phyloP scores from a whole-genome alignment of 768 basidiomycete genomes.

The Suillus ampliporus region DNA sequence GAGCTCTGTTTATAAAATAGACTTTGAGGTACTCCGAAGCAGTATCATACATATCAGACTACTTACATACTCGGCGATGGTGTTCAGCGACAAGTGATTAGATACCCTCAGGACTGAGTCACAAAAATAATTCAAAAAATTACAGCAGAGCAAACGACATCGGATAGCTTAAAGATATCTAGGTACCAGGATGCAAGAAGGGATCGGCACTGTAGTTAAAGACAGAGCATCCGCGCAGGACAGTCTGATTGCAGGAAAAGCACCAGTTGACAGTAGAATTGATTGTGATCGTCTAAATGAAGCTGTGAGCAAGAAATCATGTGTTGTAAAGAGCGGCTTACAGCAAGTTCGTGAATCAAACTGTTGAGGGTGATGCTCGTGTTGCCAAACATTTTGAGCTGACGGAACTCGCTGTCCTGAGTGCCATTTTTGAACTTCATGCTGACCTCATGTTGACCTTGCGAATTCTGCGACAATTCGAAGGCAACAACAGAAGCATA shows the following conservation, averaged over 20 bases:
- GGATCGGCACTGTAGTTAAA: conserved; percentile 35
- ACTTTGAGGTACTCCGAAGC: too few species aligned
- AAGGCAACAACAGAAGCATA: conserved; percentile 75
- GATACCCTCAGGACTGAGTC: too few species aligned
- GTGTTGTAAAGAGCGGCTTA: conserved; percentile 8
- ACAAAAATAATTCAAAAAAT: too few species aligned
- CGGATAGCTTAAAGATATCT: too few species aligned
- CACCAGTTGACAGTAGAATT: conserved; percentile 42
- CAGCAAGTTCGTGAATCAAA: conserved; percentile 25
- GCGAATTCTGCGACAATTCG: conserved; percentile 65
- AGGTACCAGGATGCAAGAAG: conserved; percentile 25
- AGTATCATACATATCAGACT: too few species aligned
- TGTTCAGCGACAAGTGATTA: too few species aligned
- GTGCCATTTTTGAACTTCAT: conserved; percentile 88
- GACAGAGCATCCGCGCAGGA: conserved; percentile 37
- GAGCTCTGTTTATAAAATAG: too few species aligned
- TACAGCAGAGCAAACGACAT: too few species aligned
- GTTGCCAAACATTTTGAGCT: conserved; percentile 69
- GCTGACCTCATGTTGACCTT: conserved; percentile 75
- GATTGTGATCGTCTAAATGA: conserved; percentile 29
- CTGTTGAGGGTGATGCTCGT: conserved; percentile 27
- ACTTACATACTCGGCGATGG: too few species aligned
- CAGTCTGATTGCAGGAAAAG: conserved; percentile 39
- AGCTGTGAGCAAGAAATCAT: neutral
- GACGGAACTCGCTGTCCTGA: conserved; percentile 52